phyloP scores from a whole-genome alignment of 2,329 filamentous ascomycete species.

The Colletotrichum acutatum region DNA sequence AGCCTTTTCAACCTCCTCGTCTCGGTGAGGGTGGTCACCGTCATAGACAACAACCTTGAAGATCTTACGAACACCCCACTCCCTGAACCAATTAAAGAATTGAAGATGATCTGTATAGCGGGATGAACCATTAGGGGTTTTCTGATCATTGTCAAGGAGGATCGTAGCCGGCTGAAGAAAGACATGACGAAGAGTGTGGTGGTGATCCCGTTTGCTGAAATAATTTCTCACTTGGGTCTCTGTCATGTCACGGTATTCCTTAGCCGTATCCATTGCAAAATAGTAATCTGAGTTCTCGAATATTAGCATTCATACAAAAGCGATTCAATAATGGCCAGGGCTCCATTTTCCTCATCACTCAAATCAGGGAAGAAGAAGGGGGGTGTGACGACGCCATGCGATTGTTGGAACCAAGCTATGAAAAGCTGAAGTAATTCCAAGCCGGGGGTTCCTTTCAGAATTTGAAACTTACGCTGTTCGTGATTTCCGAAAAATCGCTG shows the following conservation, averaged over 20 bases:
- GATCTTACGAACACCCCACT: constrained; percentile 41
- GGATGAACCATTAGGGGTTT: not conserved
- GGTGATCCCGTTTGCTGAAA: not conserved
- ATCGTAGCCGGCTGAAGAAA: not conserved
- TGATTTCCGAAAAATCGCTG: not conserved
- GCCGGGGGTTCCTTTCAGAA: too few species aligned
- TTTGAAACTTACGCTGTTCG: not conserved
- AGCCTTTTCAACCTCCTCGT: constrained; percentile 42
- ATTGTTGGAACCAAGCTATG: not conserved
- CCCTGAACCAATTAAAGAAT: constrained; percentile 42
- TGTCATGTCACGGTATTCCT: not conserved
- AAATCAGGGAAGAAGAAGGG: not conserved
- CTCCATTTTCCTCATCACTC: not conserved
- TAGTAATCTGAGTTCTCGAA: not conserved
- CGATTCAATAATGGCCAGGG: not conserved
- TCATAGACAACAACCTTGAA: constrained; percentile 45
- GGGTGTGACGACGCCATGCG: not conserved
- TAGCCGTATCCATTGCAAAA: not conserved
- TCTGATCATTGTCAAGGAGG: not conserved
- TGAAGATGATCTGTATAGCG: constrained; percentile 37
- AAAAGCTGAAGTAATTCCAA: not conserved
- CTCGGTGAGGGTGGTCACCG: constrained; percentile 39
- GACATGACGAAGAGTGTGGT: not conserved
- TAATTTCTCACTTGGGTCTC: not conserved
- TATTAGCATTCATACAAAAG: not conserved